Base-by-base conservation (phyloP, 257 asterid species). In the Solanum sparsipilum region DNA sequence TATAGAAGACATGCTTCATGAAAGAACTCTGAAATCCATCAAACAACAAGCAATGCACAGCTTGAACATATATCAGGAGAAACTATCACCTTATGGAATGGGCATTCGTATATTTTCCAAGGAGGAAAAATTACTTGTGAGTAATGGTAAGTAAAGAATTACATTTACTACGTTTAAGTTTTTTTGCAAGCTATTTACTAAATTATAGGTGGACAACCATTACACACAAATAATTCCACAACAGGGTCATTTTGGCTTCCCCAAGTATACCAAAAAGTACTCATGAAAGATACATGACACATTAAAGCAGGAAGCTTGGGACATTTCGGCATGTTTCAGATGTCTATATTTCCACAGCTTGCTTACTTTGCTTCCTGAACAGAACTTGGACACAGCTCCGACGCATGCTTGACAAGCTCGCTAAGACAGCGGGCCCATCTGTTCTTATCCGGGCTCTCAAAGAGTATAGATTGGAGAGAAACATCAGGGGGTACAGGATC, bases 341-440 rank as follows among this genome's bases (percentile, higher is more conserved):
- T 31, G 20, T 82, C 86, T 82, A 82, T 46, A 82, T 48, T 82
- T 48, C 86, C 44, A 31, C 20, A 52, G 35, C 79, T 89, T 84
- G 90, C 95, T 94, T 92, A 96, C 99, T 96, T 97, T 88, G 99
- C 99, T 78, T 94, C 97, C 94, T 92, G 96, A 91, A 96, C 98
- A 84, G 99, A 95, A 92, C 94, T 92, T 86, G 99, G 99, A 86
- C 99, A 97, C 65, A 97, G 97, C 90, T 95, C 98, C 25, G 98
- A 94, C 71, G 99, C 98, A 86, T 97, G 95, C 91, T 95, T 96
- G 70, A 96, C 98, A 88, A 96, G 94, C 91, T 97, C 99, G 89
- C 99, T 95, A 56, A 97, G 93, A 90, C 99, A 97, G 56, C 98
- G 97, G 84, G 98, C 99, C 99, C 98, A 96, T 93, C 99, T 93